These are phyloP conservation scores for Penicillium nordicum DNA, from an alignment of 2,329 filamentous ascomycete species.

Conservation along the genomic window DNA sequence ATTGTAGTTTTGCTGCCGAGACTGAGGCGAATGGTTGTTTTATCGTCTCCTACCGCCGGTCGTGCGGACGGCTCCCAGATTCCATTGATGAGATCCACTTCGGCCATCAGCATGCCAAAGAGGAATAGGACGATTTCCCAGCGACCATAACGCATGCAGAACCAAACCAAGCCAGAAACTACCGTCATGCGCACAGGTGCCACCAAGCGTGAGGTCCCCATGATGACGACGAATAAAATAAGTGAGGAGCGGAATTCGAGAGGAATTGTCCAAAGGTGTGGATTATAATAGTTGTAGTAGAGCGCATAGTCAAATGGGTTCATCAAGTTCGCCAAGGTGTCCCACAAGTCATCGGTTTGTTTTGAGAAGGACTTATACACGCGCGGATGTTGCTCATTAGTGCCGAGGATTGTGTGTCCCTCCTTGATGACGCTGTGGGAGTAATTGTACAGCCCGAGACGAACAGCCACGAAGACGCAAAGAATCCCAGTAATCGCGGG, in stretches of 20 bases:
- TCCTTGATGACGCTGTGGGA: slow-evolving; percentile 35
- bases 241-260: slow-evolving; percentile 47
- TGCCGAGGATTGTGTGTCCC: slow-evolving; percentile 39
- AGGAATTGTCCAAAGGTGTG: slow-evolving; percentile 48
- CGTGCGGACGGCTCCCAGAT: slow-evolving; percentile 30
- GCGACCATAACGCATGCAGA: slow-evolving; percentile 42
- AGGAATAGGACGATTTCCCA: slow-evolving; percentile 46
- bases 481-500: slow-evolving; percentile 41
- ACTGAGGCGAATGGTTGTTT: slow-evolving; percentile 18
- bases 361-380: slow-evolving; percentile 31
- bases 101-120: slow-evolving; percentile 43
- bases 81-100: slow-evolving; percentile 41
- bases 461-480: slow-evolving; percentile 42
- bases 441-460: slow-evolving; percentile 42
- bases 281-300: slow-evolving; percentile 45
- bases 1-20: slow-evolving; percentile 15
- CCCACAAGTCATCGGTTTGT: slow-evolving; percentile 39
- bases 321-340: slow-evolving; percentile 33
- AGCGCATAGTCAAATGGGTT: slow-evolving; percentile 40
- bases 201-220: slow-evolving; percentile 39
- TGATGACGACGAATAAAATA: slow-evolving; percentile 42
- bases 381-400: slow-evolving; percentile 45
- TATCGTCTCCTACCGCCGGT: slow-evolving; percentile 10
- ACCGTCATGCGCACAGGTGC: slow-evolving; percentile 33
- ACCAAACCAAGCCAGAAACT: slow-evolving; percentile 34